Evolutionary conservation across 2,329 filamentous ascomycete genomes (phyloP), one percentile per base, ranked within the genome.

Genomic region (Epichloe baconii): DNA sequence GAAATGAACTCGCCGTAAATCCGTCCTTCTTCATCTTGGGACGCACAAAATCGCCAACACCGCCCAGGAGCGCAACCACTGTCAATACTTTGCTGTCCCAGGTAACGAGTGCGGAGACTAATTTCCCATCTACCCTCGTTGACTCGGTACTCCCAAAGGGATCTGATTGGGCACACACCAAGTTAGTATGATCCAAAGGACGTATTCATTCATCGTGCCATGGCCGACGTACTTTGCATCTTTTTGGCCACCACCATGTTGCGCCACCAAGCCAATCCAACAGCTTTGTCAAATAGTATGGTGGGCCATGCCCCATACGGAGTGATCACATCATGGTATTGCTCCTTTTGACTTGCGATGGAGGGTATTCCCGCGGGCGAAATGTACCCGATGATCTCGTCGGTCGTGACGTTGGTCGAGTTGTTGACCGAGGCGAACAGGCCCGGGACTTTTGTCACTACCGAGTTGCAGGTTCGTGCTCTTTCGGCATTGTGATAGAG

Each of bases 21-120:
- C 1, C 61, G 19, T 71, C 66, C 0, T 53, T 50, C 55, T 64
- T 64, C 65, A 70, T 68, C 50, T 61, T 64, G 42, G 66, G 54
- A 4, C 68, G 61, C 4, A 69, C 68, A 21, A 70, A 57, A 42
- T 69, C 64, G 11, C 58, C 56, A 0, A 69, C 66, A 0, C 69
- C 69, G 2, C 68, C 68, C 4, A 71, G 55, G 0, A 71, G 57
- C 0, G 69, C 63, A 17, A 64, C 58, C 0, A 71, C 68, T 0
- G 68, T 72, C 10, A 67, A 67, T 7, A 71, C 58, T 50, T 72
- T 72, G 55, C 68, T 71, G 48, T 71, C 69, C 69, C 70, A 72
- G 1, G 67, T 69, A 3, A 71, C 59, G 5, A 71, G 63, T 1
- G 66, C 65, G 1, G 68, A 69, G 17, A 69, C 64, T 0, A 62